Base-by-base conservation (phyloP, 805 yeast species). In the Candida endomychidarum region DNA sequence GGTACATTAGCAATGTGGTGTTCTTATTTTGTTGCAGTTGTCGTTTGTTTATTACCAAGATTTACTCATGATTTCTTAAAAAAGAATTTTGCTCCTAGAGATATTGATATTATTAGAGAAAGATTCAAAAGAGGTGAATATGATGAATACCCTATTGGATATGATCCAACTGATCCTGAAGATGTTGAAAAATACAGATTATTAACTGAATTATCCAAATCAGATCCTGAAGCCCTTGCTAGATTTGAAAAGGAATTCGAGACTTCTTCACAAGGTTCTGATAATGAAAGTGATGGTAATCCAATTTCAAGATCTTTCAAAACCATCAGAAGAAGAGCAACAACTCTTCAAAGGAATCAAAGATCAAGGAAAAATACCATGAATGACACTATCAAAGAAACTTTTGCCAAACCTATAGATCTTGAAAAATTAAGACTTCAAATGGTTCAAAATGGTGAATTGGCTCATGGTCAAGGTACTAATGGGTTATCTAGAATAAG, bases 91-190 rank as follows among this genome's bases (percentile, higher is more conserved):
- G 53, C 52, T 37, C 95, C 95, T 2, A 56, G 63, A 26, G 93
- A 85, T 53, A 71, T 81, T 33, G 95, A 86, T 52, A 78, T 84
- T 40, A 68, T 86, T 35, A 70, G 93, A 40, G 93, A 84, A 50
- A 60, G 74, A 45, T 78, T 74, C 44, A 60, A 63, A 10, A 51
- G 62, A 42, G 86, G 87, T 6, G 74, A 65, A 38, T 83, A 67
- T 52, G 67, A 65, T 35, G 63, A 56, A 26, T 76, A 72, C 49
- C 77, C 81, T 0, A 52, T 46, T 1, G 76, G 73, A 14, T 77
- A 70, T 50, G 82, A 77, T 50, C 82, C 82, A 10, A 77, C 82
- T 1, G 58, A 70, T 36, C 38, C 52, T n/a, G 68, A 59, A 26
- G 74, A 68, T 45, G 55, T 69, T 34, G 75, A 70, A 44, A 60